Percentiles rank a stretch among this genome's conserved stretches.
These are phyloP conservation scores for Vitis rupestris DNA, from an alignment of 164 flowering plant species.

Conservation along the genomic window DNA sequence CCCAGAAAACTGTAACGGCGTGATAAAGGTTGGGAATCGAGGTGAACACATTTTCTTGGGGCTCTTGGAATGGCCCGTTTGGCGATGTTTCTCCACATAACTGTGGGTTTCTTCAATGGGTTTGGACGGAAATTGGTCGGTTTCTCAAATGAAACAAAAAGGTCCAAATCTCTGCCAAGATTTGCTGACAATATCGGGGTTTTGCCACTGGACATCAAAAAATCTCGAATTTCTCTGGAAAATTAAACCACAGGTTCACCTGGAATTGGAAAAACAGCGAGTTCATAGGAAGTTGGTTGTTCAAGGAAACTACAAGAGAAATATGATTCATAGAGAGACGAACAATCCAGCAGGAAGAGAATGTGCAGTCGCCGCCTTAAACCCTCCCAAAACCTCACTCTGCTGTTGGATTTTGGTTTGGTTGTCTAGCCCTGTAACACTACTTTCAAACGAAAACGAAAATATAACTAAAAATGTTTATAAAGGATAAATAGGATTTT, in stretches of 20 bases:
- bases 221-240: not conserved
- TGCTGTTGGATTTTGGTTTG: not conserved
- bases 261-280: not conserved
- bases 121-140: slow-evolving; percentile 12
- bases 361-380: slow-evolving; percentile 28
- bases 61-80: slow-evolving; percentile 29
- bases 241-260: not conserved
- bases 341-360: not conserved
- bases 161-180: slow-evolving; percentile 15
- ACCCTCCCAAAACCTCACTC: slow-evolving; percentile 44
- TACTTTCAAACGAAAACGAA: too few relatives aligned
- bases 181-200: slow-evolving; percentile 17
- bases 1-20: slow-evolving; percentile 27
- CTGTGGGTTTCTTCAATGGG: slow-evolving; percentile 21
- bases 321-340: slow-evolving; percentile 12
- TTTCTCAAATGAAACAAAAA: slow-evolving; percentile 11
- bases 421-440: not conserved
- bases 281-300: slow-evolving; percentile 5
- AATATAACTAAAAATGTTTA: too few relatives aligned
- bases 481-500: too few relatives aligned
- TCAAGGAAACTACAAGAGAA: not conserved
- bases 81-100: slow-evolving; percentile 53
- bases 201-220: slow-evolving; percentile 41
- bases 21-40: slow-evolving; percentile 9
- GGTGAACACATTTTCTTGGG: not conserved